Conservation (phyloP, 2,329 filamentous ascomycete genomes). For the Pseudodiploospora longispora region DNA sequence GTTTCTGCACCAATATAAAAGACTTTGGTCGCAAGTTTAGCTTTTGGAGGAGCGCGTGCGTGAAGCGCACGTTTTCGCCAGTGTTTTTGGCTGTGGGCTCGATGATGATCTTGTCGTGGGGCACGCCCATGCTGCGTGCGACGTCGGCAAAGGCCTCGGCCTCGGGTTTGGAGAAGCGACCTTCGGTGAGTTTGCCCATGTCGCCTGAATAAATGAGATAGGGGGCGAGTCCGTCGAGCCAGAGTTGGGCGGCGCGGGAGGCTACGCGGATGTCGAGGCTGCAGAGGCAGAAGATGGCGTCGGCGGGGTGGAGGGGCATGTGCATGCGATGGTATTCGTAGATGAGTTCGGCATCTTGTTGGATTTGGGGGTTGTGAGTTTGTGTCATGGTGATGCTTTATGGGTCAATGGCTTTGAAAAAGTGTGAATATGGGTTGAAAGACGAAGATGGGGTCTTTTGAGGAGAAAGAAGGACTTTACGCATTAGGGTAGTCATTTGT, state of each 20-base stretch:
- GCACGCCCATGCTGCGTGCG: conserved; percentile 31
- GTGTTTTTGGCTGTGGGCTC: conserved; percentile 36
- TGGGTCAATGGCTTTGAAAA: too few species aligned
- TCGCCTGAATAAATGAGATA: conserved; percentile 37
- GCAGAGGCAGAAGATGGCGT: conserved; percentile 39
- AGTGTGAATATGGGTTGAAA: too few species aligned
- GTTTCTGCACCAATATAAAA: conserved; percentile 39
- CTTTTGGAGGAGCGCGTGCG: conserved; percentile 25
- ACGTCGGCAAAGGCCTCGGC: conserved; percentile 34
- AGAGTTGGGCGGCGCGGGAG: conserved; percentile 32
- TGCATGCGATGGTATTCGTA: conserved; percentile 37
- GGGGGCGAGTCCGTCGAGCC: conserved; percentile 28
- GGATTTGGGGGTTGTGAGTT: conserved; percentile 35
- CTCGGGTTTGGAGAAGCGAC: conserved; percentile 31
- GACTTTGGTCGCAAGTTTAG: conserved; percentile 16
- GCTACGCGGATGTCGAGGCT: conserved; percentile 39
- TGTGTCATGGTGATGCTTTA: too few species aligned
- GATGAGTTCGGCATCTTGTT: conserved; percentile 27
- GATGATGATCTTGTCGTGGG: conserved; percentile 27
- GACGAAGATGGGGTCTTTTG: too few species aligned
- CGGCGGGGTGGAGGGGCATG: conserved; percentile 26
- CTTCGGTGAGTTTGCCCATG: conserved; percentile 31
- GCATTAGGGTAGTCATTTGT: too few species aligned
- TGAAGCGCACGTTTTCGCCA: conserved; percentile 39
- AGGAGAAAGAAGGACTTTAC: too few species aligned